A percentile compares a stretch with the other conserved stretches of the same genome.
These are phyloP conservation scores for Fusarium sp. DNA, from an alignment of 2,329 filamentous ascomycete genomes.

Conservation along the genomic window DNA sequence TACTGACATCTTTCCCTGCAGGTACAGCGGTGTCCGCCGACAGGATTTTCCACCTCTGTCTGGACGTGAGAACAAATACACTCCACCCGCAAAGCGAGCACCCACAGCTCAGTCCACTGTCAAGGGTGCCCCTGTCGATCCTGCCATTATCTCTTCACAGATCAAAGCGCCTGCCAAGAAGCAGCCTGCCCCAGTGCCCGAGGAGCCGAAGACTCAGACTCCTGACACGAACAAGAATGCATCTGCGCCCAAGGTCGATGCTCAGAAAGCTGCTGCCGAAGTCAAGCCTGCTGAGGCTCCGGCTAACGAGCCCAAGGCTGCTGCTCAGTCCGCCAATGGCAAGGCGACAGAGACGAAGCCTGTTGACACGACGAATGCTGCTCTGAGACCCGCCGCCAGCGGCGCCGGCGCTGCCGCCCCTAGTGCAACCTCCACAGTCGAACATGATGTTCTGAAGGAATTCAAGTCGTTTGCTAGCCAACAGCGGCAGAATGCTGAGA, in stretches of 20 bases:
- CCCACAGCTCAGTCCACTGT: constrained; percentile 77
- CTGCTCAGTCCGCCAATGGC: constrained; percentile 44
- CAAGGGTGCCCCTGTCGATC: constrained; percentile 79
- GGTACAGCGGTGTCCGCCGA: constrained; percentile 90
- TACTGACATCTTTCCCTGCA: constrained; percentile 48
- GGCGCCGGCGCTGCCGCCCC: constrained; percentile 53
- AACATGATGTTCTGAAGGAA: constrained; percentile 66
- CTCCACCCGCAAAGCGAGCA: constrained; percentile 84
- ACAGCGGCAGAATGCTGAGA: constrained; percentile 64
- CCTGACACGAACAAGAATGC: constrained; percentile 46
- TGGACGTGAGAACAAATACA: constrained; percentile 75
- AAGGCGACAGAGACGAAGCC: constrained; percentile 47
- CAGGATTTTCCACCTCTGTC: constrained; percentile 73
- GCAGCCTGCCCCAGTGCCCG: constrained; percentile 38
- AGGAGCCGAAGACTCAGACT: constrained; percentile 41
- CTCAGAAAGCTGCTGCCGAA: constrained; percentile 41
- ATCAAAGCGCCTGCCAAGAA: constrained; percentile 61
- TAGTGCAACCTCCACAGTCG: constrained; percentile 67
- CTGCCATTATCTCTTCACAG: constrained; percentile 90
- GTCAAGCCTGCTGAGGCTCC: constrained; percentile 41
- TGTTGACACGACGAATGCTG: constrained; percentile 36
- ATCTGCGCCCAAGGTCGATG: constrained; percentile 41
- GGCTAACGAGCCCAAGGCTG: constrained; percentile 44
- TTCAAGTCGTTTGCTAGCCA: constrained; percentile 70
- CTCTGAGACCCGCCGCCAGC: constrained; percentile 49